Evolutionary conservation across 2,329 filamentous ascomycete species (phyloP).

Genomic region (Cytospora mali): DNA sequence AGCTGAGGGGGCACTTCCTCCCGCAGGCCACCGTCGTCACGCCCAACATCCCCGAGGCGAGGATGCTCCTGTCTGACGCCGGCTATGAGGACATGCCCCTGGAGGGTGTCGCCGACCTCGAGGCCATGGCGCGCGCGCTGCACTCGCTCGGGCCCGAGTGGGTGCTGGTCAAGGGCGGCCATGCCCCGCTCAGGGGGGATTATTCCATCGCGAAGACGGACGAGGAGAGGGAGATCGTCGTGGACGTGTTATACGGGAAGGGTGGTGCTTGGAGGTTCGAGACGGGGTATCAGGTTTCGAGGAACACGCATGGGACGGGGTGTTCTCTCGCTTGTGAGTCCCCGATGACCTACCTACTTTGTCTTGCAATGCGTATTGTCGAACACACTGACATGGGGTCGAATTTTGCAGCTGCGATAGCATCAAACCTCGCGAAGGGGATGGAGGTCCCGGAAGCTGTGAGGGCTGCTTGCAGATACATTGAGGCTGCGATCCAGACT

Average conservation of each 20-base stretch:
- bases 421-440: conserved; percentile 69
- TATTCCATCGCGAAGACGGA: conserved; percentile 59
- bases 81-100: conserved; percentile 47
- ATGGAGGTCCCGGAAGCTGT: conserved; percentile 61
- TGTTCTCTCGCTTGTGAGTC: conserved; percentile 85
- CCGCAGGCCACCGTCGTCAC: conserved; percentile 70
- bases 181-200: conserved; percentile 73
- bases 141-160: conserved; percentile 72
- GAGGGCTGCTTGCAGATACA: conserved; percentile 68
- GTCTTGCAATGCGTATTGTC: not conserved
- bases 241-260: conserved; percentile 74
- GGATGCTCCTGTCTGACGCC: conserved; percentile 61
- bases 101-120: conserved; percentile 64
- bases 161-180: conserved; percentile 89
- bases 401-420: conserved; percentile 65
- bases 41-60: conserved; percentile 77
- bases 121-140: conserved; percentile 67
- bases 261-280: conserved; percentile 64
- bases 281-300: conserved; percentile 70
- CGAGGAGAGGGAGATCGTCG: conserved; percentile 65
- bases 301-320: conserved; percentile 91
- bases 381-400: not conserved
- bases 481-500: conserved; percentile 70
- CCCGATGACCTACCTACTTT: not conserved
- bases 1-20: conserved; percentile 62